Evolutionary conservation across 2,329 filamentous ascomycete genomes (phyloP).

Genomic region (Trichoderma atrobrunneum): DNA sequence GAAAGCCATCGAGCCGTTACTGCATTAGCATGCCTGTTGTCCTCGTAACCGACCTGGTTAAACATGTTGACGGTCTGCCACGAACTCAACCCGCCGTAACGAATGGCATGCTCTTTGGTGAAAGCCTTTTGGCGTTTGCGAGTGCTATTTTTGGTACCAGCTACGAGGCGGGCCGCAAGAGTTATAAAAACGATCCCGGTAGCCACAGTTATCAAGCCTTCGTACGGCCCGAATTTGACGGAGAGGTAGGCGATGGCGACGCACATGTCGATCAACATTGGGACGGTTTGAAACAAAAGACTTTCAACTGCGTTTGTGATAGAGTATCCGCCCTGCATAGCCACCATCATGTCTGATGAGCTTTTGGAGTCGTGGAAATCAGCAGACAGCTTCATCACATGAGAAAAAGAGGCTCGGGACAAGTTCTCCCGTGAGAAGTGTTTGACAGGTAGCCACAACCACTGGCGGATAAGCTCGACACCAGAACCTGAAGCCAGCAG

Average conservation of each 20-base stretch:
- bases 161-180: conserved; percentile 51
- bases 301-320: conserved; percentile 57
- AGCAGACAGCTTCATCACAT: conserved; percentile 59
- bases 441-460: conserved; percentile 58
- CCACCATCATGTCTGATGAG: conserved; percentile 56
- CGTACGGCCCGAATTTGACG: conserved; percentile 57
- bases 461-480: conserved; percentile 51
- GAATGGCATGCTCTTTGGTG: conserved; percentile 56
- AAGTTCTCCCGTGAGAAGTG: conserved; percentile 55
- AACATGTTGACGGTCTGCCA: conserved; percentile 60
- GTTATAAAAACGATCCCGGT: conserved; percentile 57
- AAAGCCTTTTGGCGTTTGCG: conserved; percentile 51
- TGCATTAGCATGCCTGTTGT: conserved; percentile 51
- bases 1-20: conserved; percentile 42
- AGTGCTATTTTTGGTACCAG: conserved; percentile 44
- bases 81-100: conserved; percentile 54
- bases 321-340: conserved; percentile 52
- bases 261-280: conserved; percentile 59
- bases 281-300: conserved; percentile 55
- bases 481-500: conserved; percentile 55
- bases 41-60: conserved; percentile 57
- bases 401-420: conserved; percentile 54
- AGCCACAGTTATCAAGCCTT: conserved; percentile 60
- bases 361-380: conserved; percentile 62
- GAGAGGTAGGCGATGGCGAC: conserved; percentile 61